Percentiles rank a stretch among this genome's conserved stretches.
phyloP scores from a whole-genome alignment of 306 rosid species.

The Alnus rubra region DNA sequence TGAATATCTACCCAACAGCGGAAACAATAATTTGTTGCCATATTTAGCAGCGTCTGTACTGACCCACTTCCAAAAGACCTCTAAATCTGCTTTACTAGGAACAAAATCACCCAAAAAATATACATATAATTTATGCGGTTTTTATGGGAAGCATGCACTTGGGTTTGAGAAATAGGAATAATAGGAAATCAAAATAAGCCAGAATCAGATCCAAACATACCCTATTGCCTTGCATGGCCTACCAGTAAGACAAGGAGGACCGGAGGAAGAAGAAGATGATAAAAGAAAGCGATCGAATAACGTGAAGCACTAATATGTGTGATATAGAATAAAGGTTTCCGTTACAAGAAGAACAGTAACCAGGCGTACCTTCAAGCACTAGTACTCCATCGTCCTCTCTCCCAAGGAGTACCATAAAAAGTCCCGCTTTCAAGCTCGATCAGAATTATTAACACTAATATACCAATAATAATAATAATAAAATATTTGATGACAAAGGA shows the following conservation, averaged over 20 bases:
- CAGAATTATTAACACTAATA: not conserved
- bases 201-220: slow-evolving; percentile 7
- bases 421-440: slow-evolving; percentile 44
- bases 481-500: not conserved
- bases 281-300: not conserved
- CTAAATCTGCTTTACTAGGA: not conserved
- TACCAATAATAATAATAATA: not conserved
- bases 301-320: not conserved
- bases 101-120: not conserved
- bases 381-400: not conserved
- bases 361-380: slow-evolving; percentile 23
- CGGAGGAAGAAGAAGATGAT: not conserved
- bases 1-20: slow-evolving; percentile 19
- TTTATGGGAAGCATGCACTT: not conserved
- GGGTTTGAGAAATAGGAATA: too few relatives aligned
- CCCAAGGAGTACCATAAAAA: slow-evolving; percentile 49
- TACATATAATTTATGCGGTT: not conserved
- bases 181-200: not conserved
- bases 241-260: not conserved
- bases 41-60: slow-evolving; percentile 17
- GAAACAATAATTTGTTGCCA: slow-evolving; percentile 36
- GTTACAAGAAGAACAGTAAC: slow-evolving; percentile 45
- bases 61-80: too few relatives aligned
- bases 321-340: slow-evolving; percentile 22
- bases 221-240: slow-evolving; percentile 19